These are phyloP conservation scores for Phytopythium vexans DNA, from an alignment of 352 stramenopile genomes.

Conservation along the genomic window DNA sequence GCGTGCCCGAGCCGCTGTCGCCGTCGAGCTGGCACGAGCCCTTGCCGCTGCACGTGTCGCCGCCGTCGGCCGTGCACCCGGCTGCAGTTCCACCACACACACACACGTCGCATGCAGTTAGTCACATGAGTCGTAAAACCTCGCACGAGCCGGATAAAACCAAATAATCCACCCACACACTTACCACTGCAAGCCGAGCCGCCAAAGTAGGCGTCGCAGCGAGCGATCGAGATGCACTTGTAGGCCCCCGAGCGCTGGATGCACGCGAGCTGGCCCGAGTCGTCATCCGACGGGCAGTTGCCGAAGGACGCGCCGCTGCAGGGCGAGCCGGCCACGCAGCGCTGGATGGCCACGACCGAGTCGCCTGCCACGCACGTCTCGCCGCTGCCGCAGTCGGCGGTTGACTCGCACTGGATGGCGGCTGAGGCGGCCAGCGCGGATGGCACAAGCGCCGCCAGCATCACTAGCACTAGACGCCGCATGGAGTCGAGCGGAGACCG, in stretches of 20 bases:
- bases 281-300: slow-evolving; percentile 54
- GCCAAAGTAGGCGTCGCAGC: slow-evolving; percentile 71
- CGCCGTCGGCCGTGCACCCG: slow-evolving; percentile 30
- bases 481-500: neutral
- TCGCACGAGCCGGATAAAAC: too few species aligned
- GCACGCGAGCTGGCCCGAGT: slow-evolving; percentile 65
- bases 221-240: slow-evolving; percentile 76
- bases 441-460: slow-evolving; percentile 4
- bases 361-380: slow-evolving; percentile 77
- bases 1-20: slow-evolving; percentile 13
- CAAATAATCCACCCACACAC: slow-evolving; percentile 3
- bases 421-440: slow-evolving; percentile 15
- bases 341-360: slow-evolving; percentile 52
- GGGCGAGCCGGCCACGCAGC: slow-evolving; percentile 53
- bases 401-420: slow-evolving; percentile 55
- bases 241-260: slow-evolving; percentile 64
- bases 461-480: slow-evolving; percentile 7
- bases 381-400: slow-evolving; percentile 52
- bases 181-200: slow-evolving; percentile 51
- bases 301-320: slow-evolving; percentile 50
- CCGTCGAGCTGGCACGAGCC: slow-evolving; percentile 45
- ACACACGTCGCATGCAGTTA: neutral
- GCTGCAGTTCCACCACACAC: slow-evolving; percentile 8
- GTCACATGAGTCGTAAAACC: neutral
- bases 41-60: slow-evolving; percentile 65